A percentile compares a stretch with the other conserved stretches of the same genome.
These are phyloP conservation scores for Trichocomaceae sp. DNA, from an alignment of 2,329 filamentous ascomycete genomes.

Conservation along the genomic window DNA sequence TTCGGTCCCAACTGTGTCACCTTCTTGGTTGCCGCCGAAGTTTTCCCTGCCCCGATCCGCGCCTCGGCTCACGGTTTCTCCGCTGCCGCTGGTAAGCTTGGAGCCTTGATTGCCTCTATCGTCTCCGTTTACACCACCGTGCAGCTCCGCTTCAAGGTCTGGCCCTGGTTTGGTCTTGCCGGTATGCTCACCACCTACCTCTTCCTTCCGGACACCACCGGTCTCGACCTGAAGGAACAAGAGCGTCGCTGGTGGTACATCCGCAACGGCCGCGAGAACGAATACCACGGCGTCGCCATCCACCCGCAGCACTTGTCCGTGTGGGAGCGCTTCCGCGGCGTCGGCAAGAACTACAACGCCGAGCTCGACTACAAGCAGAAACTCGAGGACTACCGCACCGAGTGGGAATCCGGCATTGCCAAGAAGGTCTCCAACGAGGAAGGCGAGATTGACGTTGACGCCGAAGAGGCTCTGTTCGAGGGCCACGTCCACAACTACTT, in stretches of 20 bases:
- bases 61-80: slow-evolving; percentile 92
- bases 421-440: slow-evolving; percentile 47
- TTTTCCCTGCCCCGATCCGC: slow-evolving; percentile 91
- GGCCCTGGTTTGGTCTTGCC: slow-evolving; percentile 89
- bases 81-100: slow-evolving; percentile 83
- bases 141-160: slow-evolving; percentile 79
- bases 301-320: slow-evolving; percentile 81
- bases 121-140: slow-evolving; percentile 92
- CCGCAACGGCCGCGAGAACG: slow-evolving; percentile 64
- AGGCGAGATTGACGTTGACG: slow-evolving; percentile 32
- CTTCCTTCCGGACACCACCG: slow-evolving; percentile 94
- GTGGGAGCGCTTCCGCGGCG: slow-evolving; percentile 76
- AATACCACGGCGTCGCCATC: slow-evolving; percentile 91
- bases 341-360: slow-evolving; percentile 76
- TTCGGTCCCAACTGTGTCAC: slow-evolving; percentile 95
- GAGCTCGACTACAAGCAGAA: slow-evolving; percentile 75
- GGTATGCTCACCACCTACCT: slow-evolving; percentile 76
- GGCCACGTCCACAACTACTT: slow-evolving; percentile 49
- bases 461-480: slow-evolving; percentile 43
- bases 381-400: slow-evolving; percentile 70
- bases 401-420: slow-evolving; percentile 47
- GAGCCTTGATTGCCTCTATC: slow-evolving; percentile 77
- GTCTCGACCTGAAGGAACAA: slow-evolving; percentile 93
- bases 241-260: slow-evolving; percentile 90
- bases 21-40: slow-evolving; percentile 91